Conservation (phyloP, 257 asterid genomes). For the Solanum piurae region DNA sequence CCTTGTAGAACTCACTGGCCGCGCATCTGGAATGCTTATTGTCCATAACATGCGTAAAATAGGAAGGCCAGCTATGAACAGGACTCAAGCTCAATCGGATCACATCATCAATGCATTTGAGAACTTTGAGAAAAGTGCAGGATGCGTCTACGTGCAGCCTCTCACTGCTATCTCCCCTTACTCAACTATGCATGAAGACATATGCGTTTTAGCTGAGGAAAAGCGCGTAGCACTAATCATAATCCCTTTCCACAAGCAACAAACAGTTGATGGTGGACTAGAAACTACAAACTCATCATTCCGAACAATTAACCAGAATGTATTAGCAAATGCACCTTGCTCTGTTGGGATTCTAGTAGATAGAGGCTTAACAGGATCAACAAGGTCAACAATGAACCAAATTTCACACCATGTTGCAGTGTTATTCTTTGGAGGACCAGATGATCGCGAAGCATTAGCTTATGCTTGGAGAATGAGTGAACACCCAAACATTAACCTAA, state of each 20-base stretch:
- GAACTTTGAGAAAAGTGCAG: slow-evolving; percentile 61
- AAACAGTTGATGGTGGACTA: slow-evolving; percentile 94
- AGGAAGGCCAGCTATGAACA: slow-evolving; percentile 56
- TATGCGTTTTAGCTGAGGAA: slow-evolving; percentile 71
- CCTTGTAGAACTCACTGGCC: slow-evolving; percentile 89
- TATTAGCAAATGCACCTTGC: slow-evolving; percentile 73
- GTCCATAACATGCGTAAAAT: slow-evolving; percentile 61
- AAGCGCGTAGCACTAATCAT: slow-evolving; percentile 59
- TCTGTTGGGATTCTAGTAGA: slow-evolving; percentile 84
- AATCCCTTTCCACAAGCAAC: slow-evolving; percentile 87
- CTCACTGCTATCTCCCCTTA: slow-evolving; percentile 89
- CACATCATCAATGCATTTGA: slow-evolving; percentile 86
- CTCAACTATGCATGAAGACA: slow-evolving; percentile 91
- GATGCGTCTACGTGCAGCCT: slow-evolving; percentile 53
- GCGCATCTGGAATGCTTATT: slow-evolving; percentile 90
- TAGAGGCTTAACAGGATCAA: slow-evolving; percentile 67
- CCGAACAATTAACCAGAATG: slow-evolving; percentile 65
- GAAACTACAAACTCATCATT: slow-evolving; percentile 65
- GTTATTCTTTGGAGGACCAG: slow-evolving; percentile 83
- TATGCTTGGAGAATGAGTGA: slow-evolving; percentile 72
- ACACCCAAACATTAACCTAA: slow-evolving; percentile 43
- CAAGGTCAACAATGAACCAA: slow-evolving; percentile 40
- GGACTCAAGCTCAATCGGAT: slow-evolving; percentile 83
- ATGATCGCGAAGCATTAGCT: slow-evolving; percentile 77
- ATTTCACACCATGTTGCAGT: slow-evolving; percentile 45